Evolutionary conservation across 2,329 filamentous ascomycete species (phyloP), one percentile per base, ranked within the genome.

Genomic region (Lecanoromycetidae sp.): DNA sequence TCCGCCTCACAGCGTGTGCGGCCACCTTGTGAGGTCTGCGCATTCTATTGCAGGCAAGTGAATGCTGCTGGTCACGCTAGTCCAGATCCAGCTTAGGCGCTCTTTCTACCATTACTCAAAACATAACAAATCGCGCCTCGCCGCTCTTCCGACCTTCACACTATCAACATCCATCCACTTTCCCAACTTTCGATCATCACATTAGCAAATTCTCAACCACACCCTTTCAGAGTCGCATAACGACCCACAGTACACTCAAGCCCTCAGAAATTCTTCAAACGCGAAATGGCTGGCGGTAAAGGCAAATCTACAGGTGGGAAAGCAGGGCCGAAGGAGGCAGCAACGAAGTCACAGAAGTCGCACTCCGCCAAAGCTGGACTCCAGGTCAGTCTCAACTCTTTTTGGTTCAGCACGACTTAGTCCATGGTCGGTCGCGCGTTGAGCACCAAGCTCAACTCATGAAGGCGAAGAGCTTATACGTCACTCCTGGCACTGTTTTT

Each of bases 301-400:
- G 88, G 88, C 76, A 93, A 87, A 75, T 86, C 81, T 55, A 78
- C 82, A 58, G 87, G 88, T 60, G 88, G 88, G 63, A 94, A 93
- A 80, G 88, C 83, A 49, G 85, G 85, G 60, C 84, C 85, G 59
- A 91, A 91, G 75, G 77, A 78, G 56, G 77, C 75, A 60, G 81
- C 80, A 64, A 85, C 84, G 72, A 94, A 94, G 74, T 82, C 85
- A 63, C 85, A 93, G 71, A 94, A 91, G 71, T 82, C 78, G 60
- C 88, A 94, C 74, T 94, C 87, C 60, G 86, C 87, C 63, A 88
- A 91, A 68, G 88, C 88, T 65, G 88, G 88, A 64, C 77, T 95
- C 58, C 88, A 95, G 83, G 88, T 95, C 75, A 76, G 85, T 71
- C 22, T 15, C 22, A 32, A 5, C 1, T 34, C 10, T 33, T 9